Evolutionary conservation across 192 early-diverging fungal species (phyloP).

Genomic region (Entomortierella lignicola): DNA sequence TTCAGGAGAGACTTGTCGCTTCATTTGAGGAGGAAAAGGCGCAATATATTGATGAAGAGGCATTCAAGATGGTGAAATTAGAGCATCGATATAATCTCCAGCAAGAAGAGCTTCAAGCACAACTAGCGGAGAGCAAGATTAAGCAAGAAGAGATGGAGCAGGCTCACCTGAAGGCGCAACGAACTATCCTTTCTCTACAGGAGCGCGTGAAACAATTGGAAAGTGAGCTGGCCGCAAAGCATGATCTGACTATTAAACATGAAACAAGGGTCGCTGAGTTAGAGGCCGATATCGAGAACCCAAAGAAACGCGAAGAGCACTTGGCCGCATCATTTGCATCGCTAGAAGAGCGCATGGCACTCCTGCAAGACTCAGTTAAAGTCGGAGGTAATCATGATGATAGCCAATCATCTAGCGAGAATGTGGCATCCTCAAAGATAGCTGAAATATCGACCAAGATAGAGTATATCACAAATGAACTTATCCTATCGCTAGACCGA

Average conservation of each 20-base stretch:
- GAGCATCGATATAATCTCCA: conserved; percentile 26
- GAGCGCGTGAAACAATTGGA: conserved; percentile 6
- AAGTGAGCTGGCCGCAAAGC: not conserved
- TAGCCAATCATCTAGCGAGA: not conserved
- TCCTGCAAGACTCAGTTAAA: not conserved
- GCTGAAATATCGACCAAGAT: not conserved
- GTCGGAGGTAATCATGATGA: not conserved
- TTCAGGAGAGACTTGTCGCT: conserved; percentile 27
- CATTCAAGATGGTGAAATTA: conserved; percentile 28
- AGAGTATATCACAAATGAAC: not conserved
- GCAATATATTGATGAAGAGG: conserved; percentile 38
- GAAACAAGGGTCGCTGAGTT: not conserved
- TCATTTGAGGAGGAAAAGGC: conserved; percentile 42
- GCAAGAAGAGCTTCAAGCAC: conserved; percentile 11
- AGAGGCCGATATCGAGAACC: not conserved
- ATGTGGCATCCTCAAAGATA: not conserved
- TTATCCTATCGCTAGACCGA: conserved; percentile 1
- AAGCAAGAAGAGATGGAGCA: not conserved
- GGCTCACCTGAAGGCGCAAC: not conserved
- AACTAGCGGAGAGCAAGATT: not conserved
- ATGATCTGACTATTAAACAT: too few relatives aligned
- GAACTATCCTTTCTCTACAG: not conserved
- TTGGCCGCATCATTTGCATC: not conserved
- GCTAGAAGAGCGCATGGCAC: not conserved
- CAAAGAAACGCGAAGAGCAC: not conserved